These are phyloP conservation scores for Grigorovia transvaalensis DNA, from an alignment of 805 yeast genomes.

Conservation along the genomic window DNA sequence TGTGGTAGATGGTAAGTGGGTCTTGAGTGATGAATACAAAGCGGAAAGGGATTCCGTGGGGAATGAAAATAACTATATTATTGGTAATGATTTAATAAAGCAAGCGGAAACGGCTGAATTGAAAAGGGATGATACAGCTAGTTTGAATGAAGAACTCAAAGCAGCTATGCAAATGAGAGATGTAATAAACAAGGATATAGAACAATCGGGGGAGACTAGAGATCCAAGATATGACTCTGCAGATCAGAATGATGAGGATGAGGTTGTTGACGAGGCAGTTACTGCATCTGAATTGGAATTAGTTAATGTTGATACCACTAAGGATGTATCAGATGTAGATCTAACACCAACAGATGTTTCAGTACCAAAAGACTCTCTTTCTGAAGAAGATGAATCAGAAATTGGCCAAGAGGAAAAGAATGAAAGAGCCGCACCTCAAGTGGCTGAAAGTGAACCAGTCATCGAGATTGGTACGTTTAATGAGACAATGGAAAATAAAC, in stretches of 20 bases:
- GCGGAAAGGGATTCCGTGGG: conserved; percentile 34
- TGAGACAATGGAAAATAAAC: background rate
- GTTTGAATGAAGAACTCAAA: background rate
- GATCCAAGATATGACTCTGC: background rate
- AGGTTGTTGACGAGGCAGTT: background rate
- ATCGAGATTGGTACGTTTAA: background rate
- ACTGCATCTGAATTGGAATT: background rate
- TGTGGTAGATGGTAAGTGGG: conserved; percentile 64
- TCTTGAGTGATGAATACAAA: conserved; percentile 30
- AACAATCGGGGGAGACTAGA: background rate
- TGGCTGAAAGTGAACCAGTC: background rate
- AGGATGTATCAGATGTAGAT: background rate
- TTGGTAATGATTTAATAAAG: conserved; percentile 5
- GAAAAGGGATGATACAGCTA: background rate
- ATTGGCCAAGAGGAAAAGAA: background rate
- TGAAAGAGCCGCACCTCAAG: background rate
- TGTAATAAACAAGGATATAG: background rate
- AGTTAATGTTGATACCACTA: background rate
- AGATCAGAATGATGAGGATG: background rate
- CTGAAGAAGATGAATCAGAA: background rate
- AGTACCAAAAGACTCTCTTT: background rate
- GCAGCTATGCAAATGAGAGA: background rate
- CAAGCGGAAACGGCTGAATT: conserved; percentile 1
- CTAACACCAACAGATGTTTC: background rate
- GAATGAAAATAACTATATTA: conserved; percentile 30